Evolutionary conservation across 208 protist species (phyloP), one percentile per base, ranked within the genome.

Genomic region (Porcisia hertigi): DNA sequence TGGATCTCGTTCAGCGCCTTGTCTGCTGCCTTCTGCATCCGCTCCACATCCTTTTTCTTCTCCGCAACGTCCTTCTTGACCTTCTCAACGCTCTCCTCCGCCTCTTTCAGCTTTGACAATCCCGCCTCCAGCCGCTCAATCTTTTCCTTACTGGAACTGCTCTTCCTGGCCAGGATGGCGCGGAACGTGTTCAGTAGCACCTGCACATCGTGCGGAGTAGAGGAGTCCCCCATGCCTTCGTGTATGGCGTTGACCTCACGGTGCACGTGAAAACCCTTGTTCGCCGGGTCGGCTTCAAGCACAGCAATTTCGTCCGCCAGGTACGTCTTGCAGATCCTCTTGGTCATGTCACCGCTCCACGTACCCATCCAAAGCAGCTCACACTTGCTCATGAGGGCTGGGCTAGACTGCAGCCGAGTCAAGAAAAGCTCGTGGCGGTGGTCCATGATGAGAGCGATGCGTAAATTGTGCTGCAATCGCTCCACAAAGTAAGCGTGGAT

Each of bases 371-470:
- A 99, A 69, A 98, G 85, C 69, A 99, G 85, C 64, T 93, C 87
- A 84, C 98, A 99, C 63, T 87, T 85, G 63, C 94, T 99, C 76
- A 96, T 88, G 25, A 99, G 82, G 11, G 96, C 98, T 1, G 98
- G 98, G 86, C 99, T 99, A 25, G 93, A 94, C 79, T 98, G 91
- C 77, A 98, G 92, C 14, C 95, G 86, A 23, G 93, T 63, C 6
- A 93, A 76, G 79, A 99, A 99, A 25, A 94, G 74, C 34, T 86
- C 76, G 83, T 98, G 90, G 20, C 75, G 85, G 66, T 91, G 94
- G 85, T 99, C 98, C 87, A 99, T 95, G 59, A 94, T 87, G 52
- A 99, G 81, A 16, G 92, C 95, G 6, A 99, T 77, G 82, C 98
- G 98, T 66, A 99, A 83, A 79, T 99, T 98, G 23, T 79, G 62